phyloP scores from a whole-genome alignment of 441 rosid genomes.

The Bocquillonia castaneifolia region DNA sequence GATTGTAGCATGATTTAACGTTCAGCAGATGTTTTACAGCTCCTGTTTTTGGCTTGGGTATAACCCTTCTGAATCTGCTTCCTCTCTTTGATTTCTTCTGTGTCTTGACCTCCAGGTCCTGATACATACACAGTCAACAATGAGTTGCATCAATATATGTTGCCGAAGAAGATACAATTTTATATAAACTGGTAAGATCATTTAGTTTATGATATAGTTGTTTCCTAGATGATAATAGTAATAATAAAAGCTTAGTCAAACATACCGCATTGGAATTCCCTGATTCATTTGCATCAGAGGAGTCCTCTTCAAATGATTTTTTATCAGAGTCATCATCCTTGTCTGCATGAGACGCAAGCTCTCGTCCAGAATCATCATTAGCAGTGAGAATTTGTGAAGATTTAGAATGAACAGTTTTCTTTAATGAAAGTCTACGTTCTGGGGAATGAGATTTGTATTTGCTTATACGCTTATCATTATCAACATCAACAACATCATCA shows the following conservation, averaged over 20 bases:
- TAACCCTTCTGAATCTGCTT: constrained; percentile 35
- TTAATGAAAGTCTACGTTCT: no score
- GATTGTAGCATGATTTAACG: constrained; percentile 50
- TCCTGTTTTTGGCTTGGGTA: constrained; percentile 28
- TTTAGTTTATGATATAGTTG: not conserved
- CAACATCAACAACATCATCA: no score
- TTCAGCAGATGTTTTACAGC: constrained; percentile 39
- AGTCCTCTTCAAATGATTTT: not conserved
- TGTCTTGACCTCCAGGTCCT: constrained; percentile 29
- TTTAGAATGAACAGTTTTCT: no score
- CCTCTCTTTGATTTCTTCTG: constrained; percentile 36
- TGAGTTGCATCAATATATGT: no score
- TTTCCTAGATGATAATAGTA: not conserved
- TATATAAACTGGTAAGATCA: no score
- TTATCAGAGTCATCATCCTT: constrained; percentile 24
- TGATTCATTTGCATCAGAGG: not conserved
- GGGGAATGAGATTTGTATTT: no score
- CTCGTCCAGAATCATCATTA: not conserved
- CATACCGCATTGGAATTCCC: not conserved
- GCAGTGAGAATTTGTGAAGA: not conserved
- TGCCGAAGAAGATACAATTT: no score
- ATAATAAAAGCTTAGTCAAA: not conserved
- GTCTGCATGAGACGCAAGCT: constrained; percentile 15
- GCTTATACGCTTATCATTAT: no score
- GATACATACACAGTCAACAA: not conserved